Base-by-base conservation (phyloP, 2,329 filamentous ascomycete species). In the Dichotomopilus funicola region DNA sequence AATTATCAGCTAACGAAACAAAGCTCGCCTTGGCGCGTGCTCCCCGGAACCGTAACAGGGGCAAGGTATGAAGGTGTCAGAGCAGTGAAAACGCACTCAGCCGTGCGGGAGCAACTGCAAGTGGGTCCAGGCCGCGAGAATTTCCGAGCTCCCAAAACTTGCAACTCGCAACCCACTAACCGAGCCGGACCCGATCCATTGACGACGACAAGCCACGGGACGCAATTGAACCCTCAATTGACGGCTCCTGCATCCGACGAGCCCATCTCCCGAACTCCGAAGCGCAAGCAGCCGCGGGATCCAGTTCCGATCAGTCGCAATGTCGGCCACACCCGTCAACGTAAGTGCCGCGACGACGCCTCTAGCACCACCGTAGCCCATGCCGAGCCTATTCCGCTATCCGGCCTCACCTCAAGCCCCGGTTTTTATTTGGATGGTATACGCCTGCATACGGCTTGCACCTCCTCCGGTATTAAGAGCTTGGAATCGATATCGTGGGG, bases 91-190 rank as follows among this genome's bases (percentile, higher is more conserved):
- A 27, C 19, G 19, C 19, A 27, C 19, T 27, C 19, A 27, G 19
- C 19, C 19, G 19, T 2, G 9, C 27, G 43, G 12, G 9, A 34
- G 38, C 51, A 49, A 40, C 37, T 42, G 46, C 54, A 52, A 59
- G 46, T 58, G 48, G 49, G 54, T 55, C 53, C 49, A 46, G 33
- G 61, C 63, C 64, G 68, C 70, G 70, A 72, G 67, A 71, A 68
- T 65, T 72, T 68, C 71, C 70, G 70, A 69, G 61, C 61, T 51
- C 40, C 59, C 54, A 60, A 65, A 65, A 65, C 62, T 63, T 62
- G 61, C 61, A 59, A 59, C 54, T 58, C 61, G 43, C 50, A 58
- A 55, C 53, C 55, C 51, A 50, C 19, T 27, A 27, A 27, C 58
- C 54, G 49, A 59, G 49, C 60, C 60, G 56, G 58, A 56, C 54